phyloP scores from a whole-genome alignment of 208 protist genomes.

The Trichomonas gallinae region DNA sequence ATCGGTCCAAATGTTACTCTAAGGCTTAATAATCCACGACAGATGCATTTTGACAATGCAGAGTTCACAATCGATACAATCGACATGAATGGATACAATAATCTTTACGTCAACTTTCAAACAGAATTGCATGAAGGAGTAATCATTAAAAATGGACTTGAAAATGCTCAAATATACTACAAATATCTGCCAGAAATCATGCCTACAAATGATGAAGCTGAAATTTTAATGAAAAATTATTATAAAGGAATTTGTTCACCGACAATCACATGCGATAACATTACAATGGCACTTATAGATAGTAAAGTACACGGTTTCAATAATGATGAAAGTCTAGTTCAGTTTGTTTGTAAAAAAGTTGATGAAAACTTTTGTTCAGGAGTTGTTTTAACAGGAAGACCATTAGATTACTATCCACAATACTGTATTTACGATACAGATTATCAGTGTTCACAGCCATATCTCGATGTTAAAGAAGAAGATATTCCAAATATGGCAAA shows the following conservation, averaged over 20 bases:
- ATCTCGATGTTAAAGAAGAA: not conserved
- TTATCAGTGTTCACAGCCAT: not conserved
- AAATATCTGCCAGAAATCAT: not conserved
- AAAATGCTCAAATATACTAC: not conserved
- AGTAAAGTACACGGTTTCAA: not conserved
- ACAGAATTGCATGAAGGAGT: not conserved
- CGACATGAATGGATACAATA: not conserved
- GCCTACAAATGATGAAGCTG: not conserved
- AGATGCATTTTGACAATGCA: not conserved
- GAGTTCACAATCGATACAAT: not conserved
- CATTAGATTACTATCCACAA: not conserved
- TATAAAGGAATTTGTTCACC: not conserved
- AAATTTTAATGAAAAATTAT: not conserved
- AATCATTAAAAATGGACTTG: not conserved
- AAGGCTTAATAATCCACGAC: not conserved
- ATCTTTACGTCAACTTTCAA: not conserved
- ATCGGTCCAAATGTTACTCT: not conserved
- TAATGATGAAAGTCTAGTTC: not conserved
- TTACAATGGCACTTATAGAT: not conserved
- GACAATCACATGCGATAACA: not conserved
- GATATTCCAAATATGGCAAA: not conserved
- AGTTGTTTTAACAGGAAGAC: not conserved
- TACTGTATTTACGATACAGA: not conserved
- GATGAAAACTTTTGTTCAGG: not conserved
- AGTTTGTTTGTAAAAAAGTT: not conserved